phyloP scores from a whole-genome alignment of 129 eudicot species.

The carrot (Daucus carota) region DH1_v3.0 NC_030381.2:28201001-28201500 shows the following conservation, averaged over 20 bases:
- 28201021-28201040: not conserved
- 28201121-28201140: conserved; percentile 92
- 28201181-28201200: conserved; percentile 49
- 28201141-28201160: conserved; percentile 73
- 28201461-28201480: conserved; percentile 1
- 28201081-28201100: not conserved
- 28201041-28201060: not conserved
- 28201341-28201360: conserved; percentile 47
- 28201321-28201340: conserved; percentile 84
- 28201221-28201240: conserved; percentile 82
- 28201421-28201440: conserved; percentile 48
- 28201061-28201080: not conserved
- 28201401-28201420: conserved; percentile 56
- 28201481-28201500: conserved; percentile 21
- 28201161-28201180: conserved; percentile 83
- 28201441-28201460: conserved; percentile 34
- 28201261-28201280: conserved; percentile 68
- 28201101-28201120: conserved; percentile 91
- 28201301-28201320: conserved; percentile 64
- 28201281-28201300: conserved; percentile 80
- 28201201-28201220: conserved; percentile 59
- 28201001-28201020: not conserved
- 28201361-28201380: conserved; percentile 78
- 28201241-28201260: conserved; percentile 78
- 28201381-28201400: conserved; percentile 47